These are phyloP conservation scores for Tricholoma bakamatsutake DNA, from an alignment of 768 basidiomycete species.

Conservation along the genomic window DNA sequence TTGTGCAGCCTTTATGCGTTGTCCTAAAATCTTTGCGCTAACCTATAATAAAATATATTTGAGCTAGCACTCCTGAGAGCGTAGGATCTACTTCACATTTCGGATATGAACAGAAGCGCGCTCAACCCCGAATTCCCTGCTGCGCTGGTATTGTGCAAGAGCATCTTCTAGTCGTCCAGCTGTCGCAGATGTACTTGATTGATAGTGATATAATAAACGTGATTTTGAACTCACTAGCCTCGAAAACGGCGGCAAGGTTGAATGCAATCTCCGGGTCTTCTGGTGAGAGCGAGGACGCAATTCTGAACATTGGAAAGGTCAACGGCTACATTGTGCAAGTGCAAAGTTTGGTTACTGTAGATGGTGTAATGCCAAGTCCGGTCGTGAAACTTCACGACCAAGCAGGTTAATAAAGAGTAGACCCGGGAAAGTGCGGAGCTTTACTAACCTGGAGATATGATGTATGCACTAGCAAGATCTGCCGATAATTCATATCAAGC, in stretches of 20 bases:
- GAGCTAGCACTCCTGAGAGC: slow-evolving; percentile 10
- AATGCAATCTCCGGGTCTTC: slow-evolving; percentile 90
- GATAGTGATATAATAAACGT: slow-evolving; percentile 16
- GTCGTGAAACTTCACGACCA: slow-evolving; percentile 51
- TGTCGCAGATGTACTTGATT: slow-evolving; percentile 27
- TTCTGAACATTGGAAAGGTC: slow-evolving; percentile 42
- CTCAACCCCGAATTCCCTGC: slow-evolving; percentile 72
- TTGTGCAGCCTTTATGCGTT: slow-evolving; percentile 46
- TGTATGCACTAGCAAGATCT: slow-evolving; percentile 90
- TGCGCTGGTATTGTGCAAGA: slow-evolving; percentile 74
- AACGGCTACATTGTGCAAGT: slow-evolving; percentile 23
- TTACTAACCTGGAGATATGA: slow-evolving; percentile 54
- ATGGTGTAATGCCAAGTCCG: slow-evolving; percentile 84
- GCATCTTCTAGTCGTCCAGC: slow-evolving; percentile 79
- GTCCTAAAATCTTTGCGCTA: slow-evolving; percentile 72
- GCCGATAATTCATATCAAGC: slow-evolving; percentile 13
- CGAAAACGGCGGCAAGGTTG: slow-evolving; percentile 86
- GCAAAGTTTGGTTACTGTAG: slow-evolving; percentile 49
- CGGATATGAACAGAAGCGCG: slow-evolving; percentile 79
- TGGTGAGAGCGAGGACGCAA: slow-evolving; percentile 76
- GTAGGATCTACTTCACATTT: slow-evolving; percentile 46
- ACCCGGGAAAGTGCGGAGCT: slow-evolving; percentile 4
- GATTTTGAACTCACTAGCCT: slow-evolving; percentile 61
- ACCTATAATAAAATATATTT: slow-evolving; percentile 41
- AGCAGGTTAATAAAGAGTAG: slow-evolving; percentile 4